Percentiles rank a stretch among this genome's conserved stretches.
Conservation (phyloP, 2,329 filamentous ascomycete species). For the Sclerotiophoma versabilis region DNA sequence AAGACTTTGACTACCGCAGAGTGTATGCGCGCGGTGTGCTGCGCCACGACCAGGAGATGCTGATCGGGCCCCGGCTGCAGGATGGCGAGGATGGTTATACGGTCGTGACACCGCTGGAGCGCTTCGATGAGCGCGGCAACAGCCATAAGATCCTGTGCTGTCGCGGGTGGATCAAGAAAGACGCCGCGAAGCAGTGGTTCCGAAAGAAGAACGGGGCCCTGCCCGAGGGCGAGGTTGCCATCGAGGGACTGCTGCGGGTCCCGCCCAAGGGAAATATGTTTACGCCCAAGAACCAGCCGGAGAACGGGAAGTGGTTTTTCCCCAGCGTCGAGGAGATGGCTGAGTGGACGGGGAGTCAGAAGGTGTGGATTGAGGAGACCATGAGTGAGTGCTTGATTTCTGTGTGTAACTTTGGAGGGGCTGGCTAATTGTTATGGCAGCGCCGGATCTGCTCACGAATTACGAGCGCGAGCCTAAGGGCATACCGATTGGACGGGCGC, state of each 20-base stretch:
- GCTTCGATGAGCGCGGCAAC: conserved; percentile 59
- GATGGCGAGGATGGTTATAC: conserved; percentile 91
- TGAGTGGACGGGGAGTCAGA: conserved; percentile 76
- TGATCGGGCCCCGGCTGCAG: conserved; percentile 86
- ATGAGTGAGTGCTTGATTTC: conserved; percentile 70
- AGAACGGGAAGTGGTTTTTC: conserved; percentile 89
- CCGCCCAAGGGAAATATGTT: conserved; percentile 99
- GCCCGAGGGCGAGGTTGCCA: conserved; percentile 72
- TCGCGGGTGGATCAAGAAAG: conserved; percentile 89
- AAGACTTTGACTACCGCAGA: conserved; percentile 90
- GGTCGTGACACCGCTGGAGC: conserved; percentile 89
- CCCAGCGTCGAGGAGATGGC: conserved; percentile 96
- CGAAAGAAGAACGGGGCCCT: conserved; percentile 66
- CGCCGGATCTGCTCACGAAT: conserved; percentile 77
- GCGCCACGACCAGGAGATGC: conserved; percentile 93
- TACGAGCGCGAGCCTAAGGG: conserved; percentile 80
- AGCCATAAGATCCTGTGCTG: conserved; percentile 78
- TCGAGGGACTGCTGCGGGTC: conserved; percentile 85
- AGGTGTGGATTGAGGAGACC: conserved; percentile 95
- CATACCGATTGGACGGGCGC: conserved; percentile 84
- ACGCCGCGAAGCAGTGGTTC: conserved; percentile 68
- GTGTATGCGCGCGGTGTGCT: conserved; percentile 77
- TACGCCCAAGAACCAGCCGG: conserved; percentile 86
- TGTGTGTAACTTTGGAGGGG: conserved; percentile 10
- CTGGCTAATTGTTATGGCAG: conserved; percentile 56